Evolutionary conservation across 257 asterid genomes (phyloP).

Genomic region (Gardenia jasminoides): DNA sequence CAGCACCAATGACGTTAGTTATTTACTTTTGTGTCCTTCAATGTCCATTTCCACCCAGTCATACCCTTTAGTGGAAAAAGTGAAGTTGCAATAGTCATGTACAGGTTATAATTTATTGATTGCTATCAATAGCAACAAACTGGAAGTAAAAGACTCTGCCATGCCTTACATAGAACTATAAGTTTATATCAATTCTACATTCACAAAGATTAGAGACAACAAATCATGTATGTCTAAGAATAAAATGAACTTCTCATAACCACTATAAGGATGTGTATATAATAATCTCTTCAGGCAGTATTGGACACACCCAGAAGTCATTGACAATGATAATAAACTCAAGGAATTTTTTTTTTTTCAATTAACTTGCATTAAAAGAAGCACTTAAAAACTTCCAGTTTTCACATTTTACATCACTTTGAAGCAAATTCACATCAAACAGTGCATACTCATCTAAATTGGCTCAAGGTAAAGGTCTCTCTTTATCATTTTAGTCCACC

Average conservation of each 20-base stretch:
- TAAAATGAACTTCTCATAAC: not conserved
- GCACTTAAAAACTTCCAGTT: not conserved
- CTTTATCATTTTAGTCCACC: not conserved
- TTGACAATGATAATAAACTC: not conserved
- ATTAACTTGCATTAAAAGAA: not conserved
- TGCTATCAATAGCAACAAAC: not conserved
- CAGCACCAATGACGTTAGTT: not conserved
- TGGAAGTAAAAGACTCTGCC: not conserved
- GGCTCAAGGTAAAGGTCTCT: not conserved
- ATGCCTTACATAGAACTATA: not conserved
- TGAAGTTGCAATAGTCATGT: not conserved
- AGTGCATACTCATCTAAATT: not conserved
- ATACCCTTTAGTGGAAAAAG: not conserved
- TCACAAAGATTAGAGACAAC: not conserved
- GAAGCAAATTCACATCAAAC: not conserved
- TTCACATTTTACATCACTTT: not conserved
- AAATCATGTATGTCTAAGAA: not conserved
- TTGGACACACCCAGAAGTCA: not conserved
- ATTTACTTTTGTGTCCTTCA: no score
- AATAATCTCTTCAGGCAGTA: not conserved
- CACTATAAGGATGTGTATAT: not conserved
- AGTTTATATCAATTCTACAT: no score
- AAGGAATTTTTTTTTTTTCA: not conserved
- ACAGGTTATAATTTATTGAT: not conserved
- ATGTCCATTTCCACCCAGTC: not conserved